Evolutionary conservation across 2,329 filamentous ascomycete species (phyloP), one percentile per base, ranked within the genome.

Genomic region (Daldinia sp.): DNA sequence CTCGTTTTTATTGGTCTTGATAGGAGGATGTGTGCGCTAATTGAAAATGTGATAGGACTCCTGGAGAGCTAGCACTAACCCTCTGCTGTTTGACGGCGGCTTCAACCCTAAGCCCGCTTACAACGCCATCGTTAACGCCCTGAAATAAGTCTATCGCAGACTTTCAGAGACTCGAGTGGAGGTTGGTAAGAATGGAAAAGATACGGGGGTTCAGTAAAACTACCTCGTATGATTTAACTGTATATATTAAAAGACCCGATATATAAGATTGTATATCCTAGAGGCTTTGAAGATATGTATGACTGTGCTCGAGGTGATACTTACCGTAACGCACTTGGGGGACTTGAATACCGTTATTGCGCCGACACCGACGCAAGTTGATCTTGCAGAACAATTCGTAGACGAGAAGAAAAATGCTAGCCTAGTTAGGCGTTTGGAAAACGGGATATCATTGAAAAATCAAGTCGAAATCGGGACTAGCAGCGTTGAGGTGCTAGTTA

Each of bases 61-160:
- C 42, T 88, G 86, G 86, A 79, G 85, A 64, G 78, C 84, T 1
- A 76, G 77, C 57, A 81, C 78, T 51, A 86, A 81, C 74, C 86
- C 86, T 4, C 80, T 88, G 12, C 80, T 89, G 12, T 89, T 86
- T 71, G 85, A 89, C 78, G 72, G 76, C 72, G 83, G 78, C 76
- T 88, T 81, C 74, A 78, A 79, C 70, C 82, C 85, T 48, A 88
- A 88, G 81, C 70, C 82, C 1, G 84, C 84, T 0, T 88, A 88
- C 74, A 83, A 78, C 55, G 82, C 84, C 51, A 78, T 85, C 28
- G 81, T 81, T 63, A 74, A 76, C 53, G 79, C 78, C 26, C 73
- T 83, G 60, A 74, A 77, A 73, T 79, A 74, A 61, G 33, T 26
- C 9, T 30, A 15, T 15, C 12, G 23, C 13, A 1, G 4, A 9